Evolutionary conservation across 345 rosid species (phyloP), one percentile per base, ranked within the genome.

Genomic region (Sonneratia alba): DNA sequence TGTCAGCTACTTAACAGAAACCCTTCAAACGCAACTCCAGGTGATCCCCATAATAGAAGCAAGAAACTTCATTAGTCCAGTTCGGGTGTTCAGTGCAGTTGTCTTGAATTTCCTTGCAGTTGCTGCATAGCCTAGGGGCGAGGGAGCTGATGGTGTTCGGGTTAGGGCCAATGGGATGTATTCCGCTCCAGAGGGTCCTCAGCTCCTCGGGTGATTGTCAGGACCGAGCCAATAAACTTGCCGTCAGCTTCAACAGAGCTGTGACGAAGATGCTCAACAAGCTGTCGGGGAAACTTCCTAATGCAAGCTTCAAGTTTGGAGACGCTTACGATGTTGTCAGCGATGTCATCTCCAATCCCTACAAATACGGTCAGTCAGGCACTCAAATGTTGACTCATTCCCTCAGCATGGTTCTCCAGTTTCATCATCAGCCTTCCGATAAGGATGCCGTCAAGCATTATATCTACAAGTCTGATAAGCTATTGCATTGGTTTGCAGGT

Each of bases 81-180:
- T n/a, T 57, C 12, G 32, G 12, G 22, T 57, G 18, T 12, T 62
- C 3, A 62, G 27, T 27, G 66, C 3, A 66, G 16, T 66, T 3
- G 21, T 66, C 15, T 19, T 36, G 10, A 3, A 6, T 14, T 66
- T 66, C 12, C 14, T 59, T 32, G 11, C 77, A 91, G 97, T 36
- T 75, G 69, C 55, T 90, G 77, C 92, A 92, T 69, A 66, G 82
- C 21, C 69, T 91, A 49, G 98, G 97, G 36, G 97, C 96, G 9
- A 80, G 93, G 76, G 74, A 88, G 78, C 65, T 94, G 43, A 84
- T 94, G 87, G 95, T 88, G 71, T 91, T 91, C 68, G 98, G 98
- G 40, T 78, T 94, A 64, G 97, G 91, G 57, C 98, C 98, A 34
- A 94, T 94, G 94, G 97, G 98, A n/a, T 94, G 98, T 73, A 94